Conservation (phyloP, 345 rosid genomes). For the Sapria himalayana region DNA sequence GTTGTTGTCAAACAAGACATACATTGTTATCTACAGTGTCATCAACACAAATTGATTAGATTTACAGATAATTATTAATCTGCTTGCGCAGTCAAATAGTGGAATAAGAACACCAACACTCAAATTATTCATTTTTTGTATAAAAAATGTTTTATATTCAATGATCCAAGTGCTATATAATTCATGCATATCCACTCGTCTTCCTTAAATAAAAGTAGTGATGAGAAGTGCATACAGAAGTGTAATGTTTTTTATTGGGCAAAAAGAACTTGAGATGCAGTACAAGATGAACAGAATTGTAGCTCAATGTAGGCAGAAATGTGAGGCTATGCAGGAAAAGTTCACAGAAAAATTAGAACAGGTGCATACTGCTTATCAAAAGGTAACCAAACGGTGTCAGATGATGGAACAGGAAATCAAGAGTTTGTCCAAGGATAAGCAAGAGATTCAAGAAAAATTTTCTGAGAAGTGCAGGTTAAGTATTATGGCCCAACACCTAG, state of each 20-base stretch:
- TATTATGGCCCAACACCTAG: background rate
- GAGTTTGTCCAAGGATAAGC: constrained; percentile 71
- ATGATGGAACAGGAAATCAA: constrained; percentile 85
- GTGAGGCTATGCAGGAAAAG: constrained; percentile 76
- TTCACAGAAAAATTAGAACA: constrained; percentile 82
- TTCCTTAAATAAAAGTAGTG: constrained; percentile 40
- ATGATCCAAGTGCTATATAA: too few species aligned
- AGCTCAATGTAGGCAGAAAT: constrained; percentile 75
- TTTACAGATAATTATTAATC: too few species aligned
- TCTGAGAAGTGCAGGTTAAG: constrained; percentile 75
- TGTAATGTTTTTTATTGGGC: constrained; percentile 68
- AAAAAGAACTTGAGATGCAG: constrained; percentile 90
- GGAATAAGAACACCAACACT: too few species aligned
- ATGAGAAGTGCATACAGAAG: constrained; percentile 91
- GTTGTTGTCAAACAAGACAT: too few species aligned
- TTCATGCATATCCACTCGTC: constrained; percentile 2
- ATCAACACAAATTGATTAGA: too few species aligned
- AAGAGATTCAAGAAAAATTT: constrained; percentile 85
- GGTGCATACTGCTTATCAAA: constrained; percentile 76
- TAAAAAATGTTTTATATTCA: too few species aligned
- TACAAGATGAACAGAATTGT: constrained; percentile 67
- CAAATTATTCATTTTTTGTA: too few species aligned
- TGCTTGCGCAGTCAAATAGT: too few species aligned
- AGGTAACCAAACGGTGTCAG: constrained; percentile 69
- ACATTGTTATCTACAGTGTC: too few species aligned